A percentile compares a stretch with the other conserved stretches of the same genome.
These are phyloP conservation scores for Microdochium trichocladiopsis DNA, from an alignment of 2,329 filamentous ascomycete genomes.

Conservation along the genomic window DNA sequence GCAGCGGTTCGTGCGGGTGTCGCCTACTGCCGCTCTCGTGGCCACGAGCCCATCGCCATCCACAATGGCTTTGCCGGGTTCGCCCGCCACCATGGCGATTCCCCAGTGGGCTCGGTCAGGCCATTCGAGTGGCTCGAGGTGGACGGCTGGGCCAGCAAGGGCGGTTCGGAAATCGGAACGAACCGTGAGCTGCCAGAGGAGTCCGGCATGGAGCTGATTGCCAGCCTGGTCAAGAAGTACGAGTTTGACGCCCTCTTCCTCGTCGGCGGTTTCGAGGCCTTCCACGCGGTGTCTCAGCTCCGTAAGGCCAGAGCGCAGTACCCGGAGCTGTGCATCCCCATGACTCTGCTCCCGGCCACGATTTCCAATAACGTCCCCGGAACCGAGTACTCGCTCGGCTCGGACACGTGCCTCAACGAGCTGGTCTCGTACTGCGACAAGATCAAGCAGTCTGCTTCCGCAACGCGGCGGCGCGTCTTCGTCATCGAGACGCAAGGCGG, in stretches of 20 bases:
- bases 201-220: conserved; percentile 74
- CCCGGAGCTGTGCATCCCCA: conserved; percentile 84
- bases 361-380: conserved; percentile 98
- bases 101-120: conserved; percentile 75
- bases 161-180: conserved; percentile 95
- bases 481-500: conserved; percentile 98
- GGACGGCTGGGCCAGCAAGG: conserved; percentile 91
- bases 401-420: conserved; percentile 93
- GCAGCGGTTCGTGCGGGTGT: conserved; percentile 89
- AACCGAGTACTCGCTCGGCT: conserved; percentile 93
- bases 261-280: conserved; percentile 93
- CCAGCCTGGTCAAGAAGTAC: conserved; percentile 77
- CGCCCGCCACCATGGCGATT: conserved; percentile 80
- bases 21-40: conserved; percentile 83
- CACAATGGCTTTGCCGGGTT: conserved; percentile 97
- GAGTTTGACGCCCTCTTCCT: conserved; percentile 88
- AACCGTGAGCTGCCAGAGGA: conserved; percentile 89
- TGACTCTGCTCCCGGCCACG: conserved; percentile 88
- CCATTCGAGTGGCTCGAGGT: conserved; percentile 90
- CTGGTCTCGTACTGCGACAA: conserved; percentile 94
- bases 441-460: conserved; percentile 93
- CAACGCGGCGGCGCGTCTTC: conserved; percentile 87
- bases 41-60: conserved; percentile 88
- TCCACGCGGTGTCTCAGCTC: conserved; percentile 83
- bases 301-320: conserved; percentile 73